Evolutionary conservation across 1,284 basidiomycete genomes (phyloP).

Genomic region (Ganoderma boninense): DNA sequence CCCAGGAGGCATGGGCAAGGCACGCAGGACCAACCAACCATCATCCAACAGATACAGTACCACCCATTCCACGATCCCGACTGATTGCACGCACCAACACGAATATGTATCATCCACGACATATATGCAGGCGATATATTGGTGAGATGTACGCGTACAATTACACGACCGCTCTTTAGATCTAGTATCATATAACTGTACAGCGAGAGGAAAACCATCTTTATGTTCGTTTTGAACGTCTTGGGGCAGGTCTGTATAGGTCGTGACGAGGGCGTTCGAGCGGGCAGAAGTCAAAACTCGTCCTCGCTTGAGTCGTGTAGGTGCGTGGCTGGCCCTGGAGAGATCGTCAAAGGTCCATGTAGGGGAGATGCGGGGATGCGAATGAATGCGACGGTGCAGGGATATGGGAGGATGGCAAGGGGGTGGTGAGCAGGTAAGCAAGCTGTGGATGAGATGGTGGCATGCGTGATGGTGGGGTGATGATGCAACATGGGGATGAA

Average conservation of each 20-base stretch:
- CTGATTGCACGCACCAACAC: not conserved
- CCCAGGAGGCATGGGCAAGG: not conserved
- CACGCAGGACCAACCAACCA: not conserved
- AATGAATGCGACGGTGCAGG: not conserved
- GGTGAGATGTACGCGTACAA: conserved; percentile 42
- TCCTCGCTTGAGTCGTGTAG: not conserved
- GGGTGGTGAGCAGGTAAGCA: conserved; percentile 5
- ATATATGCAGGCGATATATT: conserved; percentile 22
- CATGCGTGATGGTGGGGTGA: not conserved
- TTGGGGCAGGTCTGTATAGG: conserved; percentile 2
- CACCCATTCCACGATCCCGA: not conserved
- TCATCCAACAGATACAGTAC: not conserved
- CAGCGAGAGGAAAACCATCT: conserved; percentile 20
- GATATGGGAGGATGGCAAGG: conserved; percentile 1
- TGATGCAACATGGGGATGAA: not conserved
- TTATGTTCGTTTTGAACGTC: conserved; percentile 19
- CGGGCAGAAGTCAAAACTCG: not conserved
- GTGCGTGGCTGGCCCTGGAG: not conserved
- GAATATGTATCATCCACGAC: not conserved
- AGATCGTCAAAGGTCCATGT: not conserved
- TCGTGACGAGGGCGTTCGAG: conserved; percentile 2
- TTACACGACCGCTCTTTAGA: conserved; percentile 40
- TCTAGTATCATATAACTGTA: conserved; percentile 38
- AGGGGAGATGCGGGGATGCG: not conserved
- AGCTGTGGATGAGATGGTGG: not conserved